These are phyloP conservation scores for Beauveria brongniartii DNA, from an alignment of 2,329 filamentous ascomycete genomes.

Conservation along the genomic window DNA sequence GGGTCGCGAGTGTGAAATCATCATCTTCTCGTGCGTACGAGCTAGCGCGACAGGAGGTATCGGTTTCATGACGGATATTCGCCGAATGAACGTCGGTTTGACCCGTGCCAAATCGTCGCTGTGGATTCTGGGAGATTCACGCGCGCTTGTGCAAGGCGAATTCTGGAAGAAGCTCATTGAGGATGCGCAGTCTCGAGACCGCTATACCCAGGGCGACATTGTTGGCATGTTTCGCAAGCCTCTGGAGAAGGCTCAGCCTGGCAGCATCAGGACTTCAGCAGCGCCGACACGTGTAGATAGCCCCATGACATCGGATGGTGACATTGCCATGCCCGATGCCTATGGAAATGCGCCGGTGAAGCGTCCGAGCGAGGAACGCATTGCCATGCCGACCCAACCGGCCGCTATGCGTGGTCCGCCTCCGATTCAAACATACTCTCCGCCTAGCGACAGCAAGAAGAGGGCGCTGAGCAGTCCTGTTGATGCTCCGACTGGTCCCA, in stretches of 20 bases:
- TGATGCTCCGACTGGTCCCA: slow-evolving; percentile 24
- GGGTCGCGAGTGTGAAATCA: slow-evolving; percentile 91
- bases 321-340: slow-evolving; percentile 12
- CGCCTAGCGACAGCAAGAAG: slow-evolving; percentile 30
- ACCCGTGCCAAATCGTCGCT: slow-evolving; percentile 94
- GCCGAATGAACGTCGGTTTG: slow-evolving; percentile 98
- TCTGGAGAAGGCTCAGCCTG: slow-evolving; percentile 27
- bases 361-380: background rate
- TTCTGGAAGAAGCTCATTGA: slow-evolving; percentile 85
- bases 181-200: slow-evolving; percentile 65
- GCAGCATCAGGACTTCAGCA: slow-evolving; percentile 13
- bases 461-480: slow-evolving; percentile 32
- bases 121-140: slow-evolving; percentile 91
- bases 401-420: slow-evolving; percentile 23
- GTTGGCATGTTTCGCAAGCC: slow-evolving; percentile 40
- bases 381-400: slow-evolving; percentile 6
- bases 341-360: background rate
- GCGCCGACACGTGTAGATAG: slow-evolving; percentile 8
- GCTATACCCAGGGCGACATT: slow-evolving; percentile 65
- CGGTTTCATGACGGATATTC: slow-evolving; percentile 95
- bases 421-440: slow-evolving; percentile 30
- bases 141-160: slow-evolving; percentile 75
- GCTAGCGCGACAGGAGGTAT: slow-evolving; percentile 89
- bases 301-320: background rate
- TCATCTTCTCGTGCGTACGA: slow-evolving; percentile 97